Evolutionary conservation across 129 eudicot species (phyloP).

Genomic region (Centrapalus pauciflorus): DNA sequence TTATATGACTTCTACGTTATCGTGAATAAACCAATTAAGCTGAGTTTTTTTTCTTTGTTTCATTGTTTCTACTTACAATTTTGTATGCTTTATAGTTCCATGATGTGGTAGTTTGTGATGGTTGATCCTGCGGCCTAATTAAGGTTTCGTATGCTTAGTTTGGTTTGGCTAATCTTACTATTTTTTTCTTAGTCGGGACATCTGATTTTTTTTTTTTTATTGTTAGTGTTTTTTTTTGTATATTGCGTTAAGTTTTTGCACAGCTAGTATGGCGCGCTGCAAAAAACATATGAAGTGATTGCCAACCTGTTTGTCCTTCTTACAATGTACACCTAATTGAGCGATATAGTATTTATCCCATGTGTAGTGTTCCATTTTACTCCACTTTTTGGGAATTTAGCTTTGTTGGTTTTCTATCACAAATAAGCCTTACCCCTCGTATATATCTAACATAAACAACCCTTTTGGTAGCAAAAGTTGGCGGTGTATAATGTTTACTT

Average conservation of each 20-base stretch:
- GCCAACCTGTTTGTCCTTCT: conserved; percentile 22
- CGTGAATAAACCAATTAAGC: no score
- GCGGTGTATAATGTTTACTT: conserved; percentile 12
- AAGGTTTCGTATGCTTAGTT: background rate
- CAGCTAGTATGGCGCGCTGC: conserved; percentile 28
- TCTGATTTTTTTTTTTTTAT: background rate
- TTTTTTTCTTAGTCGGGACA: background rate
- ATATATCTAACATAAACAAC: conserved; percentile 5
- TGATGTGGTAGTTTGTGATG: background rate
- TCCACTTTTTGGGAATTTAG: conserved; percentile 12
- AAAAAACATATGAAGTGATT: conserved; percentile 31
- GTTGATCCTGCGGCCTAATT: background rate
- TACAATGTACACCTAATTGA: conserved; percentile 7
- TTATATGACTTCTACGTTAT: no score
- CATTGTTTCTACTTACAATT: no score
- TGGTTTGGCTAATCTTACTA: background rate
- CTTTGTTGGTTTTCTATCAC: background rate
- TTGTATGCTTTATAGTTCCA: no score
- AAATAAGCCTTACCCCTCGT: background rate
- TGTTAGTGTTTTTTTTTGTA: conserved; percentile 1
- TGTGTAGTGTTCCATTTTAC: conserved; percentile 18
- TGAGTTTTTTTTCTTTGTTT: background rate
- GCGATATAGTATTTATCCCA: conserved; percentile 14
- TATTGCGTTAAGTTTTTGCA: conserved; percentile 18
- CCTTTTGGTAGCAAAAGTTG: conserved; percentile 19